Evolutionary conservation across 495 filamentous ascomycete species (phyloP).

Genomic region (Xylaria flabelliformis): DNA sequence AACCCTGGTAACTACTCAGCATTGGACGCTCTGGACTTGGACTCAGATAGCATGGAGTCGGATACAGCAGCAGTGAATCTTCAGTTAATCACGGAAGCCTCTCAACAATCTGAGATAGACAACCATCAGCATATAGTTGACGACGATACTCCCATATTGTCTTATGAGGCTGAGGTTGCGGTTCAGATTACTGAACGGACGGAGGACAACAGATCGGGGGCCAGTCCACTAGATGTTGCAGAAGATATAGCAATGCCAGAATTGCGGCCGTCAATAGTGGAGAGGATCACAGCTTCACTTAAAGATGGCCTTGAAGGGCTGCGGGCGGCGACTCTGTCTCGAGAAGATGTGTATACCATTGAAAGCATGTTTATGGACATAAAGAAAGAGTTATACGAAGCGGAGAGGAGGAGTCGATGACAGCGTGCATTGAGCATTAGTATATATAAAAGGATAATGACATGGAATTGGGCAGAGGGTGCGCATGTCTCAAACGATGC

Average conservation of each 20-base stretch:
- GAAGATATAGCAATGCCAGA: not conserved
- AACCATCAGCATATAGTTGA: constrained; percentile 15
- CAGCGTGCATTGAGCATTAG: constrained; percentile 8
- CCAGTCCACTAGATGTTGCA: not conserved
- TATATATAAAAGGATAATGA: constrained; percentile 18
- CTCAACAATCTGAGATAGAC: constrained; percentile 38
- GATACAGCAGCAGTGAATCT: constrained; percentile 41
- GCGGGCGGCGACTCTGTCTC: constrained; percentile 55
- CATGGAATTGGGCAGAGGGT: not conserved
- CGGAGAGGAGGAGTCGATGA: constrained; percentile 55
- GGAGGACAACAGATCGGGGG: constrained; percentile 18
- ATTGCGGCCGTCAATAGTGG: constrained; percentile 30
- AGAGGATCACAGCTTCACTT: constrained; percentile 57
- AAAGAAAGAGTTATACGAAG: constrained; percentile 67
- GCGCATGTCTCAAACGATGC: not conserved
- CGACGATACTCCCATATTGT: constrained; percentile 7
- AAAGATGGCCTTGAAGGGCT: constrained; percentile 59
- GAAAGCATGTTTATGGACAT: constrained; percentile 74
- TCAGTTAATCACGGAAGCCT: constrained; percentile 41
- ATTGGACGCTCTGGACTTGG: constrained; percentile 3
- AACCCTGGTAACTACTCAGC: not conserved
- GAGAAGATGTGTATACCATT: constrained; percentile 61
- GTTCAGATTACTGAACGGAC: constrained; percentile 19
- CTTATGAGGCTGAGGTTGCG: constrained; percentile 14
- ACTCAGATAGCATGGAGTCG: constrained; percentile 28